phyloP scores from a whole-genome alignment of 345 rosid species.

The Eucalyptus shirleyi region DNA sequence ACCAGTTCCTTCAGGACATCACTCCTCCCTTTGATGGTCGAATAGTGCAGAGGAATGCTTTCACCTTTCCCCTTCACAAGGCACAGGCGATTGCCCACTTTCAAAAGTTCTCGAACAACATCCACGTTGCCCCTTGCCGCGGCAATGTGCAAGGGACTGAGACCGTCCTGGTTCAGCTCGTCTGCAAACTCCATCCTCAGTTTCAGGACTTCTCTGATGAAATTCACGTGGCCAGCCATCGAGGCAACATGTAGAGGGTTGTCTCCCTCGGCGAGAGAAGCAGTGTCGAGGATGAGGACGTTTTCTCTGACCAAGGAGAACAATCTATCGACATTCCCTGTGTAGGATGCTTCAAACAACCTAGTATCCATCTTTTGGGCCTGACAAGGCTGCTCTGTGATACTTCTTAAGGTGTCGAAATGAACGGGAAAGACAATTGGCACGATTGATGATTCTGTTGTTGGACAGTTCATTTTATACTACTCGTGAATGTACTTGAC shows the following conservation, averaged over 20 bases:
- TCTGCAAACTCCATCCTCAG: background rate
- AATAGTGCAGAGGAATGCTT: slow-evolving; percentile 23
- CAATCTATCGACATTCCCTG: background rate
- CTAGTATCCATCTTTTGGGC: background rate
- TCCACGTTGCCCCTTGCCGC: slow-evolving; percentile 3
- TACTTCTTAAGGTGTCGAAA: background rate
- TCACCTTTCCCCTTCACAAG: slow-evolving; percentile 27
- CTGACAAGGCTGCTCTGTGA: background rate
- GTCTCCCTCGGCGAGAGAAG: background rate
- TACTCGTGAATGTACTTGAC: background rate
- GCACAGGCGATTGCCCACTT: slow-evolving; percentile 6
- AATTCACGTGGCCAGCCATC: slow-evolving; percentile 9
- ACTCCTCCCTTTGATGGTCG: slow-evolving; percentile 14
- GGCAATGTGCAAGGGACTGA: slow-evolving; percentile 14
- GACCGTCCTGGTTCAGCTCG: slow-evolving; percentile 14
- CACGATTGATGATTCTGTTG: background rate
- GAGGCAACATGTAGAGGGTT: slow-evolving; percentile 15
- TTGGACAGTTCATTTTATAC: background rate
- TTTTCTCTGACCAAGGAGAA: background rate
- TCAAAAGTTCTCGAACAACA: slow-evolving; percentile 8
- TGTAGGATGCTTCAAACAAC: slow-evolving; percentile 2
- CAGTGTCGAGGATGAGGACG: background rate
- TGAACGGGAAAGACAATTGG: background rate
- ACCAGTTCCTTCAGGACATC: slow-evolving; percentile 10
- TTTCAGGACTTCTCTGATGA: slow-evolving; percentile 8